Conservation (phyloP, 352 stramenopile species). For the Globisporangium sylvaticum region DNA sequence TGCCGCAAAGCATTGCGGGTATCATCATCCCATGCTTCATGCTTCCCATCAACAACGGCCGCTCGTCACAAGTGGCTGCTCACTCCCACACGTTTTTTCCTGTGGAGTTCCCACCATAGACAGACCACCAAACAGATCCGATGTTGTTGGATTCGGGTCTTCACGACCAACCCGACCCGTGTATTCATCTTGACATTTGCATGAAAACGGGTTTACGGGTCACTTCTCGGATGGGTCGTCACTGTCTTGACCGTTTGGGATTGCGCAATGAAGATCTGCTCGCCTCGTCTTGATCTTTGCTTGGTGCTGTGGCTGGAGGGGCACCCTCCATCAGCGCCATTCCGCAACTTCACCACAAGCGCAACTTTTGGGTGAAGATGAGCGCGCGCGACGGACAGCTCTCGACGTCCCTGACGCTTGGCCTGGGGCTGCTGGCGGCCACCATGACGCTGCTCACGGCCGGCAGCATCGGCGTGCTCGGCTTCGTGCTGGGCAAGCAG, state of each 20-base stretch:
- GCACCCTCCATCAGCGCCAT: not conserved
- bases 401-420: constrained; percentile 54
- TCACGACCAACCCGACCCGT: not conserved
- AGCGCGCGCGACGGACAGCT: constrained; percentile 26
- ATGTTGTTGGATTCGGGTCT: not conserved
- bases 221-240: not conserved
- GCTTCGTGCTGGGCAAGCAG: constrained; percentile 68
- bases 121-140: not conserved
- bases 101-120: not conserved
- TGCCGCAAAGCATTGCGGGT: not conserved
- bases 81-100: constrained; percentile 13
- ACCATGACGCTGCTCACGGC: constrained; percentile 75
- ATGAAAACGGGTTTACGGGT: constrained; percentile 7
- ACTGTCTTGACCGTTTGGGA: not conserved
- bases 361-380: not conserved
- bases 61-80: not conserved
- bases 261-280: constrained; percentile 14
- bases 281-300: not conserved
- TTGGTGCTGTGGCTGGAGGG: not conserved
- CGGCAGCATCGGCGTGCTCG: constrained; percentile 60
- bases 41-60: not conserved
- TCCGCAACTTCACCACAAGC: not conserved
- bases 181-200: constrained; percentile 17
- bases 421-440: constrained; percentile 58
- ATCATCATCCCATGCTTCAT: not conserved